Conservation (phyloP, 768 basidiomycete species). For the Suillus ampliporus region DNA sequence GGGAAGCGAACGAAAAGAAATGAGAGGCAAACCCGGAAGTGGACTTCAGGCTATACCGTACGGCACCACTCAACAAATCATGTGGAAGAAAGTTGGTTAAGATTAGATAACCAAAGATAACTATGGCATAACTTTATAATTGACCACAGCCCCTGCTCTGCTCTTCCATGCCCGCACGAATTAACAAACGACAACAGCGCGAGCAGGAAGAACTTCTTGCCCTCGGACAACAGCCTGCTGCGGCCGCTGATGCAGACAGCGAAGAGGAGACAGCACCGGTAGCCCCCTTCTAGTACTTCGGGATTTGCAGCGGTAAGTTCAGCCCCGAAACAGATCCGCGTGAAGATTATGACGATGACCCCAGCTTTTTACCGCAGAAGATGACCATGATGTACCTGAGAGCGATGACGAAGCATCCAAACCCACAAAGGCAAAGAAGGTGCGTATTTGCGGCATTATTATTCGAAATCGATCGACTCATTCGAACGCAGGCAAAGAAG, state of each 20-base stretch:
- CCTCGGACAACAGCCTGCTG: conserved; percentile 41
- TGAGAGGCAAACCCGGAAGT: neutral
- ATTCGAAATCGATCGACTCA: conserved; percentile 4
- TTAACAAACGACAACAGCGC: conserved; percentile 87
- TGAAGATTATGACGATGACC: conserved; percentile 25
- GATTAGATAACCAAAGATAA: conserved; percentile 5
- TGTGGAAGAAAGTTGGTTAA: neutral
- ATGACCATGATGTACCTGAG: conserved; percentile 25
- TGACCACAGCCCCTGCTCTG: neutral
- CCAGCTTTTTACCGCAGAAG: conserved; percentile 49
- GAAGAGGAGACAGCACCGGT: conserved; percentile 39
- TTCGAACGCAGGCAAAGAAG: conserved; percentile 40
- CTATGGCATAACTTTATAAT: neutral
- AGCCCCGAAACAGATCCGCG: conserved; percentile 11
- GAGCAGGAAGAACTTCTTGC: conserved; percentile 81
- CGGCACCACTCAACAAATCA: too few relatives aligned
- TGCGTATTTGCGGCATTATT: conserved; percentile 9
- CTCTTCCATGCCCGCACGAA: conserved; percentile 64
- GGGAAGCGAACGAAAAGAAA: neutral
- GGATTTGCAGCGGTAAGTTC: conserved; percentile 54
- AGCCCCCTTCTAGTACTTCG: conserved; percentile 19
- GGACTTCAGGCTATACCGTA: too few relatives aligned
- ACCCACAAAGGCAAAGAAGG: conserved; percentile 30
- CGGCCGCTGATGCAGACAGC: conserved; percentile 24
- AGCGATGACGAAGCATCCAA: conserved; percentile 27